Evolutionary conservation across 202 grass and related monocot genomes (phyloP), one percentile per base, ranked within the genome.

Genomic region (Zizania palustris): DNA sequence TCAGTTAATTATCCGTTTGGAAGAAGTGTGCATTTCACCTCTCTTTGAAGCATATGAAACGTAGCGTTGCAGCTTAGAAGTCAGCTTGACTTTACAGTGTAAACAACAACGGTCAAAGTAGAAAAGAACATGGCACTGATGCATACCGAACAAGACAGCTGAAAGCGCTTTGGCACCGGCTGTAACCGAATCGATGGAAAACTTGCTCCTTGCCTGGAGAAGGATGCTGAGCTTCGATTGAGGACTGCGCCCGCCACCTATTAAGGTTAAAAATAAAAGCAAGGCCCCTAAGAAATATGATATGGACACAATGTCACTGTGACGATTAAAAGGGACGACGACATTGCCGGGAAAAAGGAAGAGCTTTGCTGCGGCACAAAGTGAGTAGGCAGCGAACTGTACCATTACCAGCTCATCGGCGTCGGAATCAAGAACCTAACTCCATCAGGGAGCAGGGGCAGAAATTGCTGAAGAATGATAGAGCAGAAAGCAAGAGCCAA

Each of bases 81-180:
- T 65, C 57, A 65, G 19, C 45, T 43, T 35, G 55, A 35, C 21
- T 67, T 51, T 55, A 53, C 45, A 9, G 58, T 54, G 18, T 11
- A 14, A 11, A 11, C 4, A 19, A 11, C 18, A 53, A 43, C 34
- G 62, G 72, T 61, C 3, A 15, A 60, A 41, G 55, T 40, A 59
- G 41, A 38, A 44, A 44, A 21, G 9, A 20, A 39, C 10, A 38
- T 65, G 72, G 4, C 63, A 5, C 14, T 11, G 28, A 46, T 28
- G 19, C 80, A 64, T 87, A 90, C 84, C 80, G 76, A 80, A 35
- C 84, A 90, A 19, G 81, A 49, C 66, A 84, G 54, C 54, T 59
- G 80, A 72, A 78, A 81, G 67, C 67, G 78, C 20, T 59, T 87
- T 13, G 84, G 82, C 65, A 71, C 40, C 72, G 60, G 19, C 53